Evolutionary conservation across 257 asterid genomes (phyloP).

Genomic region (Lavandula angustifolia): DNA sequence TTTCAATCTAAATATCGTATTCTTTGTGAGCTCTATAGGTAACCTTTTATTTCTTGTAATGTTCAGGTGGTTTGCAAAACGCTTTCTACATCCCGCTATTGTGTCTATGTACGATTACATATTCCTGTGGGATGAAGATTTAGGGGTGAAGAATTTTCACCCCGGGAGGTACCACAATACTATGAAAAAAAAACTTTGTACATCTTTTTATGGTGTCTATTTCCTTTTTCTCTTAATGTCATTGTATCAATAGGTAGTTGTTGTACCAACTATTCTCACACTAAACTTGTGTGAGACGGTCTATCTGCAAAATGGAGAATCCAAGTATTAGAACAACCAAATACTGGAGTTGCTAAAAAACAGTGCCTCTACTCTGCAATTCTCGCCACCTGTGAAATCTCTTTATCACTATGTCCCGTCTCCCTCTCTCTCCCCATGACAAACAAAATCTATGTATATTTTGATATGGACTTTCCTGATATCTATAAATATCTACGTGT

Average conservation of each 20-base stretch:
- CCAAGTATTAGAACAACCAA: no score
- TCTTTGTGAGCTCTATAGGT: constrained; percentile 11
- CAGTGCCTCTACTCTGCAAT: not conserved
- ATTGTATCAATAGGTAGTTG: not conserved
- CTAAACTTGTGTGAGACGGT: not conserved
- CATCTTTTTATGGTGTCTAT: not conserved
- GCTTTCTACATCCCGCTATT: constrained; percentile 82
- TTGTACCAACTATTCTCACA: not conserved
- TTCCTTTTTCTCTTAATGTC: constrained; percentile 13
- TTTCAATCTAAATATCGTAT: not conserved
- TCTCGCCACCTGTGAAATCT: not conserved
- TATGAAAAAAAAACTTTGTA: not conserved
- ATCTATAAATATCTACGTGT: no score
- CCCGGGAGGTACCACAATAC: constrained; percentile 69
- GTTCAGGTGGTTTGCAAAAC: constrained; percentile 94
- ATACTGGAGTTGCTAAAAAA: no score
- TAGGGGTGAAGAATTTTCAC: constrained; percentile 78
- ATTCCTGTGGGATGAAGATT: constrained; percentile 95
- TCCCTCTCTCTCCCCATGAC: no score
- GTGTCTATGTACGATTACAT: constrained; percentile 81
- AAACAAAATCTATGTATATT: no score
- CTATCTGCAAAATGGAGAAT: no score
- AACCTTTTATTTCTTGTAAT: constrained; percentile 16
- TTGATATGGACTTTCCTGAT: no score
- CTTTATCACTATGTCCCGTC: no score